Evolutionary conservation across 805 yeast species (phyloP).

Genomic region (Ogataea wickerhamii): DNA sequence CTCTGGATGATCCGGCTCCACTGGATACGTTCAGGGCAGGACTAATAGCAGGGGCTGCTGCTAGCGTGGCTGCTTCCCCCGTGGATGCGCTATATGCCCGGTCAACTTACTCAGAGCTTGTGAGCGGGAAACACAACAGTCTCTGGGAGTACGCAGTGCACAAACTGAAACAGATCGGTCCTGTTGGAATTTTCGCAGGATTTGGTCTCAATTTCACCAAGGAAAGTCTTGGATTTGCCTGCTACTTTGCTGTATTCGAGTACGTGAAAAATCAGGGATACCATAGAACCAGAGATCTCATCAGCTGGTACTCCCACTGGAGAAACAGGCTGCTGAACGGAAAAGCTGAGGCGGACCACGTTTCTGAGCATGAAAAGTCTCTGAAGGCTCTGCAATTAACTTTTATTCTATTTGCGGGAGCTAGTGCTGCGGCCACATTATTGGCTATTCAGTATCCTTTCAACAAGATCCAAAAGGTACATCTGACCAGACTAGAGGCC

Average conservation of each 20-base stretch:
- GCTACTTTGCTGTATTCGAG: slow-evolving; percentile 80
- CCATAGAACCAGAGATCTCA: slow-evolving; percentile 41
- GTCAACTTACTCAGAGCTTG: slow-evolving; percentile 69
- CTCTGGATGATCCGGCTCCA: slow-evolving; percentile 31
- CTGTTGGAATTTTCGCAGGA: slow-evolving; percentile 87
- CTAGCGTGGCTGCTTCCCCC: slow-evolving; percentile 91
- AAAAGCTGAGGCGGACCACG: slow-evolving; percentile 14
- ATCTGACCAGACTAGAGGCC: slow-evolving; percentile 75
- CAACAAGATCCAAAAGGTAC: slow-evolving; percentile 72
- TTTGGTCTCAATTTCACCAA: slow-evolving; percentile 72
- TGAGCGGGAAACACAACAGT: slow-evolving; percentile 63
- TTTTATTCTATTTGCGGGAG: slow-evolving; percentile 79
- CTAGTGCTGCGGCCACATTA: slow-evolving; percentile 74
- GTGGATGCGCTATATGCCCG: slow-evolving; percentile 86
- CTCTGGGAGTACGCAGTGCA: slow-evolving; percentile 73
- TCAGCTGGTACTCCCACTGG: slow-evolving; percentile 37
- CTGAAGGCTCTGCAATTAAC: slow-evolving; percentile 56
- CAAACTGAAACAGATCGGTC: slow-evolving; percentile 70
- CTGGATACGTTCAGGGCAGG: slow-evolving; percentile 77
- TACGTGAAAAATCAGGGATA: slow-evolving; percentile 67
- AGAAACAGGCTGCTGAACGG: slow-evolving; percentile 30
- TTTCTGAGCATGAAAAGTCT: slow-evolving; percentile 20
- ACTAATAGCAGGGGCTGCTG: slow-evolving; percentile 78
- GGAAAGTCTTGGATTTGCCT: slow-evolving; percentile 80
- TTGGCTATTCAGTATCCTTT: slow-evolving; percentile 83